A percentile compares a stretch with the other conserved stretches of the same genome.
These are phyloP conservation scores for Dendrobium chrysotoxum DNA, from an alignment of 106 monocot genomes.

Conservation along the genomic window DNA sequence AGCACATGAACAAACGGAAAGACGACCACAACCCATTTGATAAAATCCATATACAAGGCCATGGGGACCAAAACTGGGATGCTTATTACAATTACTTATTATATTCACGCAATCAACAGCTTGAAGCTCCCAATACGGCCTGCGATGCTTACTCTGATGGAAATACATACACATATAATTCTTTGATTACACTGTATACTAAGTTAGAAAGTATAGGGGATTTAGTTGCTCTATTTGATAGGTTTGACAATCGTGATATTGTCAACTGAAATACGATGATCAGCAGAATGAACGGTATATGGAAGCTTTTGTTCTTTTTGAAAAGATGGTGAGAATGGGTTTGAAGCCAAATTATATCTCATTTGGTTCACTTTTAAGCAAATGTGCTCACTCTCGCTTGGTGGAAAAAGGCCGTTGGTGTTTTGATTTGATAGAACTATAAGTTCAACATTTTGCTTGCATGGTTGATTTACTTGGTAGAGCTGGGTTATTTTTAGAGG, in stretches of 20 bases:
- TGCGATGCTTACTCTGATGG: constrained; percentile 31
- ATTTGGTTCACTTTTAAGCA: constrained; percentile 51
- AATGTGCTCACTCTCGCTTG: constrained; percentile 61
- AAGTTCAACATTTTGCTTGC: constrained; percentile 51
- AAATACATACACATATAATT: constrained; percentile 52
- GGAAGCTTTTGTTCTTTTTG: constrained; percentile 36
- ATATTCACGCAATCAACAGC: constrained; percentile 33
- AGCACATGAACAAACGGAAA: constrained; percentile 58
- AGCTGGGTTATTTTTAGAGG: constrained; percentile 55
- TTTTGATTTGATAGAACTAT: constrained; percentile 34
- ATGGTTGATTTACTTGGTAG: constrained; percentile 72
- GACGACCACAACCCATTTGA: constrained; percentile 54
- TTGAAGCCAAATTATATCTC: constrained; percentile 49
- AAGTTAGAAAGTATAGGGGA: constrained; percentile 51
- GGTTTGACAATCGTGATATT: constrained; percentile 25
- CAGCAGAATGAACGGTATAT: constrained; percentile 43
- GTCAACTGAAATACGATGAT: constrained; percentile 91
- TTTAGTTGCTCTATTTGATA: constrained; percentile 42
- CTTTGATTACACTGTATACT: constrained; percentile 71
- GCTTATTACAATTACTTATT: constrained; percentile 44
- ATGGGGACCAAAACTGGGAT: constrained; percentile 44
- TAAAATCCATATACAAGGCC: constrained; percentile 53
- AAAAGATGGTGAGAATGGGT: constrained; percentile 39
- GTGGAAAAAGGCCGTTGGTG: constrained; percentile 52
- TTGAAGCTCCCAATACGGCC: constrained; percentile 37